Percentiles rank a stretch among this genome's conserved stretches.
Evolutionary conservation across 208 protist species (phyloP).

Genomic region (Leptomonas pyrrhocoris): DNA sequence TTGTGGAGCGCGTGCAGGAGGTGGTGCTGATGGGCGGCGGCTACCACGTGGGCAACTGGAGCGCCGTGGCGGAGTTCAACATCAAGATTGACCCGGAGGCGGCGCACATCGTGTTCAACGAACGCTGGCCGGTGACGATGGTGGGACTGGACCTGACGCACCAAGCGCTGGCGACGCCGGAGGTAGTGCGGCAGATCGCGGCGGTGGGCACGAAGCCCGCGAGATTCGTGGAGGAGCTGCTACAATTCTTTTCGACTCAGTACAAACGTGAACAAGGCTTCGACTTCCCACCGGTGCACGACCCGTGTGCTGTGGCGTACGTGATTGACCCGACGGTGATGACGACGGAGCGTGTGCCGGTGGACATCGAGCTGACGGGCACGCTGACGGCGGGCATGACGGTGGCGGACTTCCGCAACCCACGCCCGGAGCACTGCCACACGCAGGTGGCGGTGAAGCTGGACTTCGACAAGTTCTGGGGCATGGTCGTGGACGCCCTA

Average conservation of each 20-base stretch:
- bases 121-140: slow-evolving; percentile 70
- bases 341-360: slow-evolving; percentile 44
- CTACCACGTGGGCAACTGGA: slow-evolving; percentile 58
- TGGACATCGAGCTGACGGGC: slow-evolving; percentile 67
- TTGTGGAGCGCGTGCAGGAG: slow-evolving; percentile 71
- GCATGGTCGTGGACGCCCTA: slow-evolving; percentile 64
- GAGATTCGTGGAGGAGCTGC: slow-evolving; percentile 9
- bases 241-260: slow-evolving; percentile 16
- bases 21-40: slow-evolving; percentile 85
- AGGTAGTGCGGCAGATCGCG: slow-evolving; percentile 44
- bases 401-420: slow-evolving; percentile 54
- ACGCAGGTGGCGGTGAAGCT: slow-evolving; percentile 66
- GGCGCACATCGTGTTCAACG: slow-evolving; percentile 78
- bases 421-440: slow-evolving; percentile 44
- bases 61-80: slow-evolving; percentile 83
- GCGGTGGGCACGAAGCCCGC: slow-evolving; percentile 3
- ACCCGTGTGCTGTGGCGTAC: slow-evolving; percentile 81
- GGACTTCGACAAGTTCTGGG: slow-evolving; percentile 76
- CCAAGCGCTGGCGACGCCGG: slow-evolving; percentile 59
- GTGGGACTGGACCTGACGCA: slow-evolving; percentile 86
- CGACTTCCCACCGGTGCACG: slow-evolving; percentile 50
- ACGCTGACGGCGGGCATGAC: slow-evolving; percentile 61
- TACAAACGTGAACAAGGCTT: slow-evolving; percentile 18
- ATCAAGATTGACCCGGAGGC: slow-evolving; percentile 76
- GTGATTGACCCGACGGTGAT: slow-evolving; percentile 73